A percentile compares a stretch with the other conserved stretches of the same genome.
These are phyloP conservation scores for Microdochium nivale DNA, from an alignment of 2,329 filamentous ascomycete genomes.

Conservation along the genomic window DNA sequence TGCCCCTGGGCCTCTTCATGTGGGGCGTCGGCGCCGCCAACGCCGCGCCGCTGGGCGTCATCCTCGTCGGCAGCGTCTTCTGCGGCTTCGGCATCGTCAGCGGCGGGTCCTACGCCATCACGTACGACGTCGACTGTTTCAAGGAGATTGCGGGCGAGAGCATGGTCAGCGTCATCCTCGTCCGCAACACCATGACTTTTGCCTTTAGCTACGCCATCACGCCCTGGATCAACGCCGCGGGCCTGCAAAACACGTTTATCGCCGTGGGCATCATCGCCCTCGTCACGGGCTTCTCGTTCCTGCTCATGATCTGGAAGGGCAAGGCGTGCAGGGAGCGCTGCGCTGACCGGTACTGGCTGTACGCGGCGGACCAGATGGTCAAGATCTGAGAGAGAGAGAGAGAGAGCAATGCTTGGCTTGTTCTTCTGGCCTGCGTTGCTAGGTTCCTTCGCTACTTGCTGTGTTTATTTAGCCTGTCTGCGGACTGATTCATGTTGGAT, in stretches of 20 bases:
- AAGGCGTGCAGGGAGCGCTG: constrained; percentile 11
- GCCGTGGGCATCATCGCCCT: constrained; percentile 19
- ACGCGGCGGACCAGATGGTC: neutral
- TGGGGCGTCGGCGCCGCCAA: constrained; percentile 39
- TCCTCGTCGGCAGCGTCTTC: constrained; percentile 29
- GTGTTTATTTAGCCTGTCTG: no score
- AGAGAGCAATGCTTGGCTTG: no score
- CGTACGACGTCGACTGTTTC: constrained; percentile 32
- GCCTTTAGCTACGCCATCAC: constrained; percentile 22
- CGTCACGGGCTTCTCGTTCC: constrained; percentile 14
- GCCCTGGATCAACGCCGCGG: constrained; percentile 21
- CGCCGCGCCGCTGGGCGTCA: constrained; percentile 30
- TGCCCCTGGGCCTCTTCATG: constrained; percentile 30
- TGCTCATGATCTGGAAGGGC: constrained; percentile 20
- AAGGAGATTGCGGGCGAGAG: constrained; percentile 17
- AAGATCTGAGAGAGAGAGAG: neutral
- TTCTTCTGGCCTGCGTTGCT: no score
- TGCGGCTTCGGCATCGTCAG: constrained; percentile 28
- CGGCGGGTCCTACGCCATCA: constrained; percentile 28
- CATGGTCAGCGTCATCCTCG: constrained; percentile 13
- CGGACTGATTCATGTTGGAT: no score
- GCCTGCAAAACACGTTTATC: constrained; percentile 23
- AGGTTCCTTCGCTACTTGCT: no score
- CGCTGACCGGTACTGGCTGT: neutral
- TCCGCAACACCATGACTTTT: constrained; percentile 17